Base-by-base conservation (phyloP, 1,284 basidiomycete species). In the Leccinum solheimii region DNA sequence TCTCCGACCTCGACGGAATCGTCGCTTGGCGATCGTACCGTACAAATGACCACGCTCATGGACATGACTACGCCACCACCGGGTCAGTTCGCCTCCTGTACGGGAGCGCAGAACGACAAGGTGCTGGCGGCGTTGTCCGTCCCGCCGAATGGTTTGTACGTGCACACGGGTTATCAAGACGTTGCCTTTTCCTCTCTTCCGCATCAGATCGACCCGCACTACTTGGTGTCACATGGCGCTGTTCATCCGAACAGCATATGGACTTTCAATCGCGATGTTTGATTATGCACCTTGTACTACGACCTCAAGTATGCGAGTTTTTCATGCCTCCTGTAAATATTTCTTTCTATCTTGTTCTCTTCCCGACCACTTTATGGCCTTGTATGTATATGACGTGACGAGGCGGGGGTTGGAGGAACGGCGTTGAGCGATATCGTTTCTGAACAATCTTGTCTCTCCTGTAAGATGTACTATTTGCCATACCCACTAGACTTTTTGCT, bases 1-100 rank as follows among this genome's bases (percentile, higher is more conserved):
- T 86, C 85, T 1, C 85, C 85, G 0, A 80, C 82, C 0, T 80
- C 83, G 1, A 84, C 83, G 2, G 83, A 83, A 59, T 85, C 81
- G 0, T 83, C 82, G 3, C 68, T 76, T 51, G 82, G 81, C 34
- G 83, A 85, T 64, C 78, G 78, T 19, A 86, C 83, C 0, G 75
- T 85, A 21, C 84, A 85, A 64, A 81, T 85, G 80, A 71, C 78
- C 8, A 76, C 71, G 0, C 83, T 83, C 58, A 72, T 79, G 65
- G 84, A 85, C 59, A 72, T 78, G 27, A 68, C 66, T 21, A 76
- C 68, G 40, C 72, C 68, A 56, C 66, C 68, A 32, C 66, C 67
- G n/a, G 64, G 64, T 68, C 68, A 69, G 74, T 74, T 69, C 69
- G 66, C 69, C 64, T 57, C 67, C 61, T 69, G 68, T 16, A 38